A percentile compares a stretch with the other conserved stretches of the same genome.
These are phyloP conservation scores for Neurospora tetraspora DNA, from an alignment of 495 filamentous ascomycete genomes.

Conservation along the genomic window DNA sequence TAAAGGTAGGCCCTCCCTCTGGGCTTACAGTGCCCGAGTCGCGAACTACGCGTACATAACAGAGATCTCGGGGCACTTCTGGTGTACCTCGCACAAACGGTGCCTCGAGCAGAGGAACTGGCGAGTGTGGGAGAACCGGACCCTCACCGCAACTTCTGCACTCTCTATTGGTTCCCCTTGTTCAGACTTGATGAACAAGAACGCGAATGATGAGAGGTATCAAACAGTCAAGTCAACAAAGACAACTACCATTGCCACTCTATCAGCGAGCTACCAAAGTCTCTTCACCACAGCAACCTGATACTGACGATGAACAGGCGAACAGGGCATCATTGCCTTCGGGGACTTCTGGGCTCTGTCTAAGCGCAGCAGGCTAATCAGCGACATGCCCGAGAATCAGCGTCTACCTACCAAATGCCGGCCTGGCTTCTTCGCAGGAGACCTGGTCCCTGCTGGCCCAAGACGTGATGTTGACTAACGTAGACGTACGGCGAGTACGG, in stretches of 20 bases:
- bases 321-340: neutral
- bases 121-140: neutral
- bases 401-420: neutral
- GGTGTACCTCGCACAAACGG: neutral
- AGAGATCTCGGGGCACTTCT: neutral
- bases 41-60: neutral
- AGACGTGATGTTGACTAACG: neutral
- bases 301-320: neutral
- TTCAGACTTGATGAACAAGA: neutral
- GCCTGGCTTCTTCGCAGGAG: neutral
- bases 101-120: neutral
- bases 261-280: neutral
- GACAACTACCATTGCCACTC: neutral
- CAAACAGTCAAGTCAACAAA: neutral
- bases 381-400: neutral
- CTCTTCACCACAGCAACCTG: neutral
- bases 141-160: conserved; percentile 18
- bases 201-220: neutral
- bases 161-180: conserved; percentile 1
- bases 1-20: neutral
- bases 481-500: neutral
- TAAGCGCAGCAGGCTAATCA: neutral
- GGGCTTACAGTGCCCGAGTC: neutral
- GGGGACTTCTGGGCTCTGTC: neutral
- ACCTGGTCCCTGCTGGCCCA: neutral